Percentiles rank a stretch among this genome's conserved stretches.
phyloP scores from a whole-genome alignment of 139 green algal species.

The Chlorella sp. region DNA sequence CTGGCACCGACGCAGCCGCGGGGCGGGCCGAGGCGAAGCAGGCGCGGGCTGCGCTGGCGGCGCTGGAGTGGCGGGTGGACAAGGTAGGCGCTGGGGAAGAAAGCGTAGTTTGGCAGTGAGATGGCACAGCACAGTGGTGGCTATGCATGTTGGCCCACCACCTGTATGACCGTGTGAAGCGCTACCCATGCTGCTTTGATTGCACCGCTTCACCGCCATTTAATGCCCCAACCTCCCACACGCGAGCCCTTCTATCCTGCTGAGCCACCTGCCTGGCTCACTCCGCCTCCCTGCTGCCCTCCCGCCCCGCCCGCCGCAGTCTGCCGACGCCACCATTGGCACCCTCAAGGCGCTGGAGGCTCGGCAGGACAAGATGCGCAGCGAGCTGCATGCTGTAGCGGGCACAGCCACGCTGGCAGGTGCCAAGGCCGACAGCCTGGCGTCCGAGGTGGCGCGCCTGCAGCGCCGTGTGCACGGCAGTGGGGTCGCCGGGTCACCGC shows the following conservation, averaged over 20 bases:
- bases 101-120: too few species aligned
- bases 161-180: too few species aligned
- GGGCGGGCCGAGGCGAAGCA: not conserved
- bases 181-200: too few species aligned
- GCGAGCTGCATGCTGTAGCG: not conserved
- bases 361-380: conserved; percentile 1
- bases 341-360: conserved; percentile 17
- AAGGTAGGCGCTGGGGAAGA: too few species aligned
- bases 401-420: conserved; percentile 18
- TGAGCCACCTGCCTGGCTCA: too few species aligned
- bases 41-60: not conserved
- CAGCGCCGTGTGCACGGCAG: conserved; percentile 2
- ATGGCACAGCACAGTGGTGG: too few species aligned
- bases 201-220: too few species aligned
- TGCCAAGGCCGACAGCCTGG: not conserved
- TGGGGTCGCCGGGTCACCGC: not conserved
- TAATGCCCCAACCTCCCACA: too few species aligned
- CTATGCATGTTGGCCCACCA: too few species aligned
- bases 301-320: conserved; percentile 1
- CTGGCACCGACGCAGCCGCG: too few species aligned
- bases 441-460: conserved; percentile 6
- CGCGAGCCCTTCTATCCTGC: too few species aligned
- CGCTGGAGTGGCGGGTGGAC: conserved; percentile 23
- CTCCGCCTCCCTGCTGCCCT: not conserved
- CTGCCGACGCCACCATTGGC: conserved; percentile 20